Base-by-base conservation (phyloP, 2,329 filamentous ascomycete genomes). In the Nemania bipapillata region DNA sequence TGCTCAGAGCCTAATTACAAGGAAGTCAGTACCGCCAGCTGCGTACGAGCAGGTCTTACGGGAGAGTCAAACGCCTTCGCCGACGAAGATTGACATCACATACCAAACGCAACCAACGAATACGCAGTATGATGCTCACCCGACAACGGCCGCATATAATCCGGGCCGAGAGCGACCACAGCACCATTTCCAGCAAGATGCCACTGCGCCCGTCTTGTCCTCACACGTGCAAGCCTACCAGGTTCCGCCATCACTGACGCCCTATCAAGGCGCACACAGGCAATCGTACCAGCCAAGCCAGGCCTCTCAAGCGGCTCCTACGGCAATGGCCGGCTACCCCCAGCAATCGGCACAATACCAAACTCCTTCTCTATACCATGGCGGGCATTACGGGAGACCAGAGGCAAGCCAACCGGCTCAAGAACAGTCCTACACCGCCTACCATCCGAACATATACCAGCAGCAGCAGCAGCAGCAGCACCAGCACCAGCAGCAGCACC, bases 281-380 rank as follows among this genome's bases (percentile, higher is more conserved):
- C 70, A 75, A 26, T 49, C 71, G 15, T 74, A 76, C 50, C 71
- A 72, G 45, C 59, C 74, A 52, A 70, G 47, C 40, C 74, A 74
- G n/a, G 56, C 74, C 26, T 63, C 71, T 2, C 69, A 69, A 47
- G 45, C 69, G 15, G 22, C 69, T 9, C 22, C 65, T 15, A 26
- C 40, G 2, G 24, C 58, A 2, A 35, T 32, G 49, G 24, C 66
- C 17, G 52, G 55, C 32, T 63, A 65, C 22, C 53, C 52, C 9
- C 66, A 50, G 53, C 62, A 61, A 37, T 56, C 65, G 37, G 17
- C 45, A 28, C 69, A 71, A 28, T 71, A 70, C 58, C 67, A 70
- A 30, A 17, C 24, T 17, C 56, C 47, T 12, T 30, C 55, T 1
- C 37, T 49, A 20, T 70, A 71, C 9, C 64, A 71, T 15, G 65